Evolutionary conservation across 2,329 filamentous ascomycete species (phyloP), one percentile per base, ranked within the genome.

Genomic region (Colletotrichum sp.): DNA sequence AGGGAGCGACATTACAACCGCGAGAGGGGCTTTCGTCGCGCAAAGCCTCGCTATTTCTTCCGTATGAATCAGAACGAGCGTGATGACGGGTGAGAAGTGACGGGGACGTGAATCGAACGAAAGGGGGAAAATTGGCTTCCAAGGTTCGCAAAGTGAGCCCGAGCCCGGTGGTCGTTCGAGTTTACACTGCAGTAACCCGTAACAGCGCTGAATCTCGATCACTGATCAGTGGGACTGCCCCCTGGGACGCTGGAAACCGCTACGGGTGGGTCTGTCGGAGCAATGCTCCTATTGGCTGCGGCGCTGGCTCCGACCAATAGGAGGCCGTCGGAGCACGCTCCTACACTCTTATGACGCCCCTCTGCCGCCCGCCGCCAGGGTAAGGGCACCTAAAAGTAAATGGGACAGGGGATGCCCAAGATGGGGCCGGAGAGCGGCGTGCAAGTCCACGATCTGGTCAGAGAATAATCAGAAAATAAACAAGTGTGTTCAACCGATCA

Each of bases 301-400:
- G n/a, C 5, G 57, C 26, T 18, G 4, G 3, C 49, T n/a, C 32
- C 49, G n/a, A 21, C 73, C 73, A 76, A 76, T 76, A 26, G 73
- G 69, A 73, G 26, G 30, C 9, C 24, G 70, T 64, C 69, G 73
- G 73, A 76, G 73, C 73, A 44, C 18, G 73, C 73, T 76, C 73
- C 73, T 76, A 9, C 26, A 2, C 13, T 34, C 16, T 18, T 6
- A 44, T 28, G 15, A 44, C 34, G 32, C 62, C 62, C 62, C 62
- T 64, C 62, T 7, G 62, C 62, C 32, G 7, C 34, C 62, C 44
- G 44, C 44, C n/a, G 44, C 39, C 39, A 49, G 26, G 55, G 55
- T 1, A 59, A n/a, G 12, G 44, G 44, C n/a, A 24, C n/a, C 44
- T 26, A 24, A 57, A 5, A 26, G 24, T 13, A 57, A 39, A 26